Evolutionary conservation across 805 yeast genomes (phyloP), one percentile per base, ranked within the genome.

Genomic region (Metschnikowia lochheadii): DNA sequence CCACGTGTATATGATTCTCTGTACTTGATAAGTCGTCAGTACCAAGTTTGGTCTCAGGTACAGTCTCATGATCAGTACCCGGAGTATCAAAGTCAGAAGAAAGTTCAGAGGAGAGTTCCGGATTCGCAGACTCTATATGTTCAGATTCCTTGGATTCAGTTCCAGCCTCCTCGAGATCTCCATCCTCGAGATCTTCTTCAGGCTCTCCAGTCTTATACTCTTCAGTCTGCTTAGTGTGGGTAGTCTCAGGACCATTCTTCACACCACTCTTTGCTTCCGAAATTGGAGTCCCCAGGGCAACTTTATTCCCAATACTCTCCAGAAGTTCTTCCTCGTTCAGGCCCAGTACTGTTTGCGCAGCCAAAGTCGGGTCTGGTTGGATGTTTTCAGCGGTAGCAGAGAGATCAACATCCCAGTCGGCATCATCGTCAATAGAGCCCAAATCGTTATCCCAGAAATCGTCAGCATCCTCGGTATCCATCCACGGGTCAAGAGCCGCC

Each of bases 371-470:
- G 23, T 7, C 21, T 17, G 29, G 36, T 8, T 32, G 31, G 37
- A 38, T 20, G 38, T 33, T 20, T 32, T 34, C 20, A 23, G 32
- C 31, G 10, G 18, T 21, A 17, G 8, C 29, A 39, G 29, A 2
- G 7, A 26, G 29, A 26, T 32, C 45, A 34, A 33, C 31, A 7
- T 42, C 45, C 45, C 45, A 42, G 45, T 15, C 20, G 11, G 34
- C 36, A 26, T 41, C 36, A 21, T 49, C 55, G 23, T 52, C 44
- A 31, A 52, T 40, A 31, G 41, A 49, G n/a, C 51, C 50, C 44
- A 52, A 33, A 32, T 52, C 52, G 8, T 52, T 52, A 35, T 47
- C 53, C 55, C 55, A 49, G 44, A 52, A 49, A 34, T 52, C 55
- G 34, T 49, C 55, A 13, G 55, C 55, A 40, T 49, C 53, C 18